Conservation (phyloP, 2,329 filamentous ascomycete genomes). For the Aciculosporium take region DNA sequence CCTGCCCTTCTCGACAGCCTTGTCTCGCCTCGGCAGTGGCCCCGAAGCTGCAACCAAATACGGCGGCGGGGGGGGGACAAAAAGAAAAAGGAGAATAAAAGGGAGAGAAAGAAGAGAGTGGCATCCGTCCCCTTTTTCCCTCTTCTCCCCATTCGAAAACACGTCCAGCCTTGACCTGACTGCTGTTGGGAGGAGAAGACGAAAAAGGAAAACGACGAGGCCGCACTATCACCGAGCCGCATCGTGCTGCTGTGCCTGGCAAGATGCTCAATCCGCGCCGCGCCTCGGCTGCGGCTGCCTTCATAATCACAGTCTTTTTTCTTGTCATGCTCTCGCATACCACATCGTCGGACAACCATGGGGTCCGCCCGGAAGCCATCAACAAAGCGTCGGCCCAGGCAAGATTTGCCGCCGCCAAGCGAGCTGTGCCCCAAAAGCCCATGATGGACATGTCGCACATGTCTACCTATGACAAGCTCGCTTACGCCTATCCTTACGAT, state of each 20-base stretch:
- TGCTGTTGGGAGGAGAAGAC: not conserved
- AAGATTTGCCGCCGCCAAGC: constrained; percentile 7
- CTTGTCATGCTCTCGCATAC: constrained; percentile 48
- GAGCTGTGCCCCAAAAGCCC: constrained; percentile 25
- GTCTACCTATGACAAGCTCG: constrained; percentile 65
- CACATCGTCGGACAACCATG: constrained; percentile 1
- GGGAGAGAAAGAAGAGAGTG: not conserved
- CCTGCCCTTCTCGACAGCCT: not conserved
- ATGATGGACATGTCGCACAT: constrained; percentile 57
- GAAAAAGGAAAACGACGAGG: not conserved
- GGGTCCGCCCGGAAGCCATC: constrained; percentile 7
- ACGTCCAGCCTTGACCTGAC: not conserved
- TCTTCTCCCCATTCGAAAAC: not conserved
- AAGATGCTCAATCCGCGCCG: constrained; percentile 67
- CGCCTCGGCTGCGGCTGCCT: constrained; percentile 56
- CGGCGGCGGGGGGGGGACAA: not conserved
- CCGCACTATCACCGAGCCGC: too few species aligned
- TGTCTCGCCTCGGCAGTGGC: not conserved
- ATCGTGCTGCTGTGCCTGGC: constrained; percentile 1
- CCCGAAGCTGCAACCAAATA: not conserved
- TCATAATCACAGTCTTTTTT: constrained; percentile 54
- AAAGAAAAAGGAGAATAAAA: not conserved
- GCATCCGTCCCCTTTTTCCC: constrained; percentile 1
- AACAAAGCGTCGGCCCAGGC: constrained; percentile 9
- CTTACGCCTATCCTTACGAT: constrained; percentile 90